A percentile compares a stretch with the other conserved stretches of the same genome.
Conservation (phyloP, 1,284 basidiomycete species). For the Sanghuangporus sanghuang region DNA sequence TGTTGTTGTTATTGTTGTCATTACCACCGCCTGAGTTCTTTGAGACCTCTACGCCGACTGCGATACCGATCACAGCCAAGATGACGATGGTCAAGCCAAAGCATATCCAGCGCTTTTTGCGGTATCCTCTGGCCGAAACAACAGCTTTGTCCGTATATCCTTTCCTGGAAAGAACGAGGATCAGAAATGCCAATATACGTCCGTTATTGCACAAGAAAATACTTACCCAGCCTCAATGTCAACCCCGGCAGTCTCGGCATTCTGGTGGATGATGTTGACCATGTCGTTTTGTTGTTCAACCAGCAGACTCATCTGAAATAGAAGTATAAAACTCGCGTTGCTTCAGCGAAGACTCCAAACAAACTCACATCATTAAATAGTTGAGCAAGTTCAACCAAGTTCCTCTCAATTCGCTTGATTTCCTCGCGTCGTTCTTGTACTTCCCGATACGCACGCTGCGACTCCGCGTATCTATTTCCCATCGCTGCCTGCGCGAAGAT, state of each 20-base stretch:
- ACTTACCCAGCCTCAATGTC: slow-evolving; percentile 82
- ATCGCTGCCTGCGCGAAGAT: slow-evolving; percentile 94
- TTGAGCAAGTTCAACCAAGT: slow-evolving; percentile 89
- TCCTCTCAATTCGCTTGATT: slow-evolving; percentile 91
- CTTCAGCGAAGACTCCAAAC: not conserved
- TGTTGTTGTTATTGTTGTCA: slow-evolving; percentile 13
- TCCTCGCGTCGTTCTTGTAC: slow-evolving; percentile 97
- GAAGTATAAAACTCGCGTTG: not conserved
- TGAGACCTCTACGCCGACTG: slow-evolving; percentile 52
- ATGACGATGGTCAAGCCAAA: slow-evolving; percentile 68
- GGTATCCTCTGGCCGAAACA: slow-evolving; percentile 79
- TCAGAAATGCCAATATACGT: not conserved
- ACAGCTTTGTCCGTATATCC: slow-evolving; percentile 85
- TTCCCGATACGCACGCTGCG: slow-evolving; percentile 88
- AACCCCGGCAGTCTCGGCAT: slow-evolving; percentile 67
- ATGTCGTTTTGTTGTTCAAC: slow-evolving; percentile 92
- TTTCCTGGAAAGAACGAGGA: slow-evolving; percentile 41
- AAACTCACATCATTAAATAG: slow-evolving; percentile 84
- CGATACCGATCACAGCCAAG: slow-evolving; percentile 57
- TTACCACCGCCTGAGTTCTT: slow-evolving; percentile 26
- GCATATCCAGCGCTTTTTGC: slow-evolving; percentile 94
- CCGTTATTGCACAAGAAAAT: not conserved
- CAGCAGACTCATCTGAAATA: slow-evolving; percentile 73
- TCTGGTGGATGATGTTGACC: slow-evolving; percentile 74
- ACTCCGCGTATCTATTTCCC: slow-evolving; percentile 87